phyloP scores from a whole-genome alignment of 2,329 filamentous ascomycete genomes.

The Penicillium capsulatum region DNA sequence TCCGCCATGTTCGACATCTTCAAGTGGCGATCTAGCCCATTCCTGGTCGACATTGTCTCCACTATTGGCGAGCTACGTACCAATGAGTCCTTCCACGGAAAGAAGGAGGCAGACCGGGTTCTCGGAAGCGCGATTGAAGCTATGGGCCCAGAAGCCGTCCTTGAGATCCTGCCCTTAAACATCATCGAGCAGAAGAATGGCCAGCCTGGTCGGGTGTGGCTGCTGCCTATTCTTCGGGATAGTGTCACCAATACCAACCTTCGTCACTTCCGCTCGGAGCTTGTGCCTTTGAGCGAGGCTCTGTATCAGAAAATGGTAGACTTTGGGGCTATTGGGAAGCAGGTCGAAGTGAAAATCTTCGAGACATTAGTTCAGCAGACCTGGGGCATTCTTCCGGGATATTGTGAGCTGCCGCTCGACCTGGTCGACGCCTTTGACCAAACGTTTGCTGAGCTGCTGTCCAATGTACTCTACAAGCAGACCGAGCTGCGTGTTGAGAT shows the following conservation, averaged over 20 bases:
- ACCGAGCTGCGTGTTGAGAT: constrained; percentile 80
- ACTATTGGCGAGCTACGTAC: constrained; percentile 81
- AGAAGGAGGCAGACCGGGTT: constrained; percentile 90
- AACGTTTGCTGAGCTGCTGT: constrained; percentile 79
- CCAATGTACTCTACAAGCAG: constrained; percentile 90
- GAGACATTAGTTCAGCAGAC: constrained; percentile 94
- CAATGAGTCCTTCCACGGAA: constrained; percentile 83
- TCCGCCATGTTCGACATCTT: constrained; percentile 81
- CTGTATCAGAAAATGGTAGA: constrained; percentile 88
- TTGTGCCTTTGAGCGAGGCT: constrained; percentile 82
- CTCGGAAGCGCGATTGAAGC: constrained; percentile 81
- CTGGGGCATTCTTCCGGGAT: constrained; percentile 89
- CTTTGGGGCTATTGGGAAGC: constrained; percentile 77
- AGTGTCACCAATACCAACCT: constrained; percentile 85
- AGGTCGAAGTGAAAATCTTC: constrained; percentile 95
- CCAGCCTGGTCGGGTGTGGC: constrained; percentile 84
- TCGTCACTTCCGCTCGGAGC: constrained; percentile 75
- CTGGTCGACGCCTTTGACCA: constrained; percentile 74
- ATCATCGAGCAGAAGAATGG: constrained; percentile 70
- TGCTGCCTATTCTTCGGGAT: constrained; percentile 86
- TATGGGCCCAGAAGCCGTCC: constrained; percentile 82
- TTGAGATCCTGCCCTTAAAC: constrained; percentile 81
- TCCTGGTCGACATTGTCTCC: constrained; percentile 69
- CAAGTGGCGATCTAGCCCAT: constrained; percentile 77
- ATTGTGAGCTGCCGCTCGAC: constrained; percentile 88